Percentiles rank a stretch among this genome's conserved stretches.
These are phyloP conservation scores for Wallacemonas sp. DNA, from an alignment of 208 protist genomes.

Conservation along the genomic window DNA sequence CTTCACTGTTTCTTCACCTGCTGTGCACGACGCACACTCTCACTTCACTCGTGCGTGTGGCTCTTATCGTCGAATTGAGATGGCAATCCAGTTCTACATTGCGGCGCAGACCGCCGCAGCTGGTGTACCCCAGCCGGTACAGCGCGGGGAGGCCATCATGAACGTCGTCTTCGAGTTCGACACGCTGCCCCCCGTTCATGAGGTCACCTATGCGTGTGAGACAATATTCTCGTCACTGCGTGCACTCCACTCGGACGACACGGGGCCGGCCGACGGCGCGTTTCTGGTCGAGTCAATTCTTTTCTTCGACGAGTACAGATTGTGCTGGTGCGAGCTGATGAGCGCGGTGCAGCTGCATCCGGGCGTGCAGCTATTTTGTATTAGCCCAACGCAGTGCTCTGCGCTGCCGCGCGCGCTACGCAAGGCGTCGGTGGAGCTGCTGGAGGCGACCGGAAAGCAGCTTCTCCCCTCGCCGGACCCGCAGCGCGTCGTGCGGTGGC, in stretches of 20 bases:
- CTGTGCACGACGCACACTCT: not conserved
- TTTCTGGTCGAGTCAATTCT: constrained; percentile 41
- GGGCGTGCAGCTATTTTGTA: constrained; percentile 58
- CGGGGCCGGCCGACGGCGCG: not conserved
- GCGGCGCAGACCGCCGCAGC: constrained; percentile 15
- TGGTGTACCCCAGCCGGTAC: not conserved
- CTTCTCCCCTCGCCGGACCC: constrained; percentile 3
- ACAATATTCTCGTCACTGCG: constrained; percentile 30
- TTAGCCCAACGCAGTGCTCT: constrained; percentile 20
- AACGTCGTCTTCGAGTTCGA: constrained; percentile 61
- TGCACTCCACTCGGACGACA: not conserved
- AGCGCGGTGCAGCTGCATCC: constrained; percentile 54
- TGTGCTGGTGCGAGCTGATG: constrained; percentile 50
- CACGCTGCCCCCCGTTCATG: constrained; percentile 46
- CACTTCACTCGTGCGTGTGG: not conserved
- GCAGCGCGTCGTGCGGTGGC: not conserved
- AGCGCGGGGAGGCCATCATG: constrained; percentile 5
- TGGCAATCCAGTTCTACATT: constrained; percentile 35
- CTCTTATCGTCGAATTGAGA: not conserved
- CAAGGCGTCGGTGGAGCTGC: not conserved
- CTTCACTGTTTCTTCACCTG: not conserved
- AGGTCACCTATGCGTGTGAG: constrained; percentile 51
- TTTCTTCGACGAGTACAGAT: constrained; percentile 34
- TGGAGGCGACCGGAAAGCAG: not conserved
- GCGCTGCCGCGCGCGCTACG: not conserved